A percentile compares a stretch with the other conserved stretches of the same genome.
phyloP scores from a whole-genome alignment of 2,329 filamentous ascomycete genomes.

The Penicillium italicum region DNA sequence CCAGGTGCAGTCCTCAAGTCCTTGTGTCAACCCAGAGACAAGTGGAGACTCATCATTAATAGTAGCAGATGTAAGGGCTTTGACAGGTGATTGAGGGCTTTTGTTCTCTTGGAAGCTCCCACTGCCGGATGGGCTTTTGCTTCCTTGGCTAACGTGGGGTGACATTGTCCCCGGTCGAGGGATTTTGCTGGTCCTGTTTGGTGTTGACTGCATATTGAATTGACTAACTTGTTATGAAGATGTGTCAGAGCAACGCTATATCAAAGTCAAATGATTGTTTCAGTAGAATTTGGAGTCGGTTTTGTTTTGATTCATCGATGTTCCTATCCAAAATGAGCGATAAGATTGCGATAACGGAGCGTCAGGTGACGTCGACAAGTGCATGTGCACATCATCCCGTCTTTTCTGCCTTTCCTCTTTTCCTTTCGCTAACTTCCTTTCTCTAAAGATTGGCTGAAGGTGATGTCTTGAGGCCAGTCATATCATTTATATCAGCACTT shows the following conservation, averaged over 20 bases:
- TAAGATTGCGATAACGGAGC: slow-evolving; percentile 8
- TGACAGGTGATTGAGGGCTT: slow-evolving; percentile 12
- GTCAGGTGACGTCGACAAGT: slow-evolving; percentile 22
- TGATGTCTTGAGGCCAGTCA: slow-evolving; percentile 1
- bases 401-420: neutral
- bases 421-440: too few species aligned
- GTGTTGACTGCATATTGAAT: slow-evolving; percentile 3
- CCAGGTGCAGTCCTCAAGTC: slow-evolving; percentile 67
- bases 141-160: slow-evolving; percentile 13
- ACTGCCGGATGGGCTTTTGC: slow-evolving; percentile 3
- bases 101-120: slow-evolving; percentile 4
- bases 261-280: neutral
- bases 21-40: slow-evolving; percentile 43
- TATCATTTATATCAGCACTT: neutral
- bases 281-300: neutral
- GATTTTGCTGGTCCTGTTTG: slow-evolving; percentile 5
- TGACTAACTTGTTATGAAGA: too few species aligned
- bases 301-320: neutral
- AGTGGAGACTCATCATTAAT: slow-evolving; percentile 10
- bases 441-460: neutral
- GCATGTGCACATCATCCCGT: slow-evolving; percentile 12
- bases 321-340: neutral
- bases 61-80: neutral
- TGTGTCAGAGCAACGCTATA: neutral
- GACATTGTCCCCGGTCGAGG: slow-evolving; percentile 10